Conservation (phyloP, 2,329 filamentous ascomycete genomes). For the Aspergillus melleus region DNA sequence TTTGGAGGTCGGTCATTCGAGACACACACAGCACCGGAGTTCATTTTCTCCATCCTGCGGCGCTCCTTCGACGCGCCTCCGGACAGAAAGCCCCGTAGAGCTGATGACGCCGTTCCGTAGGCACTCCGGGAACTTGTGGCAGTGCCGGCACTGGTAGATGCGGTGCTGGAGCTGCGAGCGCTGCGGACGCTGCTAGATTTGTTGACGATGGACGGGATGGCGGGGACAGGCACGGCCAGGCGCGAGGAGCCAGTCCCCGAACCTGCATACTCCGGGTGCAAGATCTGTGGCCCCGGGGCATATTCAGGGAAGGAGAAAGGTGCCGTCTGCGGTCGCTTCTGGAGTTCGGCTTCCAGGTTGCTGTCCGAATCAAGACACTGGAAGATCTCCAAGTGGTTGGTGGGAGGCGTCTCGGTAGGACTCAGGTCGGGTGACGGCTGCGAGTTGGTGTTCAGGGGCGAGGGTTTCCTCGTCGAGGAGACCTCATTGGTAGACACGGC, state of each 20-base stretch:
- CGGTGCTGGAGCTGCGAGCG: slow-evolving; percentile 37
- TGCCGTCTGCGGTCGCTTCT: slow-evolving; percentile 28
- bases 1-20: slow-evolving; percentile 34
- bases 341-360: slow-evolving; percentile 18
- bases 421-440: slow-evolving; percentile 7
- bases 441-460: slow-evolving; percentile 16
- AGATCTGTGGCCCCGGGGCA: slow-evolving; percentile 11
- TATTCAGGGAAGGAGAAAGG: slow-evolving; percentile 19
- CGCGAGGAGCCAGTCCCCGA: slow-evolving; percentile 23
- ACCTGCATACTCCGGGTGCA: slow-evolving; percentile 25
- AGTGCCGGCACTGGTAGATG: slow-evolving; percentile 35
- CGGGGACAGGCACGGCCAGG: slow-evolving; percentile 33
- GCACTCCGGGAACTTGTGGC: slow-evolving; percentile 33
- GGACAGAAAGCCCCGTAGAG: slow-evolving; percentile 36
- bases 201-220: slow-evolving; percentile 25
- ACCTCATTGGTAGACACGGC: slow-evolving; percentile 32
- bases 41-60: slow-evolving; percentile 29
- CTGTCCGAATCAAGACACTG: slow-evolving; percentile 18
- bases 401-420: slow-evolving; percentile 1
- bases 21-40: slow-evolving; percentile 29
- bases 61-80: slow-evolving; percentile 31
- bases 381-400: slow-evolving; percentile 22
- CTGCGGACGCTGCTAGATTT: slow-evolving; percentile 39
- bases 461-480: slow-evolving; percentile 7
- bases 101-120: slow-evolving; percentile 37